Percentiles rank a stretch among this genome's conserved stretches.
Evolutionary conservation across 306 rosid species (phyloP).

Genomic region (Dicorynia guianensis): DNA sequence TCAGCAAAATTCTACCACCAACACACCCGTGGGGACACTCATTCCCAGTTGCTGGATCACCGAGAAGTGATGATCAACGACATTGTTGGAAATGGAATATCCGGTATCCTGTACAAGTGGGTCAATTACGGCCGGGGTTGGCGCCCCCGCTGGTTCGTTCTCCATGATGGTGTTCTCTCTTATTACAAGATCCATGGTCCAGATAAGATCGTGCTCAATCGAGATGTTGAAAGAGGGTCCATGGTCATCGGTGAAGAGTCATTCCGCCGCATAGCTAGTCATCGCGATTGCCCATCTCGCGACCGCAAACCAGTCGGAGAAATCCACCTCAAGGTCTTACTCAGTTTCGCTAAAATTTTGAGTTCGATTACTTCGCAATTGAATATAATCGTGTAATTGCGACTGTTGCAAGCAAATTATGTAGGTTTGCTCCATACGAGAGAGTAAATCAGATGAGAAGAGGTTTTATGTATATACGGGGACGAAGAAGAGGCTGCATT

Average conservation of each 20-base stretch:
- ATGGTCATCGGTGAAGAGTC: conserved; percentile 39
- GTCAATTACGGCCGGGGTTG: conserved; percentile 46
- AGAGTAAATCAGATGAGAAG: conserved; percentile 40
- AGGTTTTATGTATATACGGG: conserved; percentile 42
- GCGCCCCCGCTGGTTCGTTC: conserved; percentile 46
- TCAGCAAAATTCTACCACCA: conserved; percentile 1
- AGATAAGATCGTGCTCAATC: conserved; percentile 29
- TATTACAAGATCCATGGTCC: conserved; percentile 41
- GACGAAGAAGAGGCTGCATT: conserved; percentile 46
- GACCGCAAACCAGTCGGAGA: conserved; percentile 33
- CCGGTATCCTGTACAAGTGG: conserved; percentile 46
- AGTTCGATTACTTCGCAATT: neutral
- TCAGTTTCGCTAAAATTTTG: neutral
- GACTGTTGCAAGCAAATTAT: neutral
- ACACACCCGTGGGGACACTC: neutral
- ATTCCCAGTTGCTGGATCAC: neutral
- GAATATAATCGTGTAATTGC: neutral
- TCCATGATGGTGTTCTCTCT: conserved; percentile 44
- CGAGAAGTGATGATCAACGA: conserved; percentile 29
- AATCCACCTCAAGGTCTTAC: conserved; percentile 43
- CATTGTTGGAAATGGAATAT: conserved; percentile 42
- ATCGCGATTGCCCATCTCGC: neutral
- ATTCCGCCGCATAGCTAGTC: conserved; percentile 16
- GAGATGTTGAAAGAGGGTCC: conserved; percentile 9
- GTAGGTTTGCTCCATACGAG: conserved; percentile 43